Base-by-base conservation (phyloP, 176 grass and related monocot genomes). In the Thinopyrum elongatum region DNA sequence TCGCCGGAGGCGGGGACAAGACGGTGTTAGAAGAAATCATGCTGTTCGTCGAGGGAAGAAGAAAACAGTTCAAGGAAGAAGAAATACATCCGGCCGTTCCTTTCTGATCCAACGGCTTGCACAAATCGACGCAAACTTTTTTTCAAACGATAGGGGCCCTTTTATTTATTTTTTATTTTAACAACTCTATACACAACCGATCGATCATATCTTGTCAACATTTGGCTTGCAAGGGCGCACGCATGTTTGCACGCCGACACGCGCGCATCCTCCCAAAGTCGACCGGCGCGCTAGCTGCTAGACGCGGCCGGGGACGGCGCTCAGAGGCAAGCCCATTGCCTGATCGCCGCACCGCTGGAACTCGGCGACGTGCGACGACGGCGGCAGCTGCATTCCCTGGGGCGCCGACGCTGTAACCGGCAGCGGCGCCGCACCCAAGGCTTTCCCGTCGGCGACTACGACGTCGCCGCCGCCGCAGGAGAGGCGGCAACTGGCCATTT, bases 341-440 rank as follows among this genome's bases (percentile, higher is more conserved):
- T 82, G 79, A 64, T 73, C 36, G 8, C 86, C 71, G 71, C 86
- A 88, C 46, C 86, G 70, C 47, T 82, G 61, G 71, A 77, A 82
- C 31, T 77, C 60, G 6, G 33, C 62, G 23, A 57, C 16, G 8
- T 17, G 78, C 9, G 21, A 74, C 4, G 16, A 46, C 10, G 30
- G 59, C 70, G 79, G 34, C 19, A 77, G 62, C 42, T 46, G 42
- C 16, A 36, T 33, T 19, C 46, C 71, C 7, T 25, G 61, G 12
- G 78, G 60, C 25, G 65, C 49, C 33, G 71, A 25, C 71, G 71
- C 47, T 35, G 71, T 35, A 25, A 19, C 15, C 68, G 59, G n/a
- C 38, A 1, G 36, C 6, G 41, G 12, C 2, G 59, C 47, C 35
- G 35, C 64, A 27, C 63, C 80, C 62, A 68, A 49, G 62, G 80